Percentiles rank a stretch among this genome's conserved stretches.
phyloP scores from a whole-genome alignment of 768 basidiomycete genomes.

The Mycena indigotica region DNA sequence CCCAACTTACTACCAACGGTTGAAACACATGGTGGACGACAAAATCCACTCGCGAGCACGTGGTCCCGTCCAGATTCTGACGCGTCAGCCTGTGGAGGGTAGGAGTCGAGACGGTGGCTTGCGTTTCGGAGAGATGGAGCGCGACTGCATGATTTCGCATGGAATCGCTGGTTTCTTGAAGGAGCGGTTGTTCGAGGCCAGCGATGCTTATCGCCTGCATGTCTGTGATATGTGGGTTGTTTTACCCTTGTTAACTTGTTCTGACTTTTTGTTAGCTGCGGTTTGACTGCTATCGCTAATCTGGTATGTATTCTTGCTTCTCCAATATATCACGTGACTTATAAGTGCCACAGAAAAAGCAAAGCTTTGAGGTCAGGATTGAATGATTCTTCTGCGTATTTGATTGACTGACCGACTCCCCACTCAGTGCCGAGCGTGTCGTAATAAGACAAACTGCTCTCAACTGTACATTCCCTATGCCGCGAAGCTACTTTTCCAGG shows the following conservation, averaged over 20 bases:
- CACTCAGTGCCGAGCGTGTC: conserved; percentile 86
- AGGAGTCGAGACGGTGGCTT: conserved; percentile 97
- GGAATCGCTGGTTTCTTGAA: conserved; percentile 98
- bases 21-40: conserved; percentile 99
- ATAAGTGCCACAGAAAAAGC: conserved; percentile 73
- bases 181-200: conserved; percentile 93
- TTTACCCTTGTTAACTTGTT: neutral
- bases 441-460: conserved; percentile 94
- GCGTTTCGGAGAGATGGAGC: conserved; percentile 99
- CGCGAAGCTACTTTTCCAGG: conserved; percentile 95
- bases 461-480: conserved; percentile 95
- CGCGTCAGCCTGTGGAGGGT: conserved; percentile 97
- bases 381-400: neutral
- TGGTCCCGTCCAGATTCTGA: conserved; percentile 97
- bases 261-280: conserved; percentile 61
- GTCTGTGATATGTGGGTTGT: conserved; percentile 90
- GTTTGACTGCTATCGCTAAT: conserved; percentile 96
- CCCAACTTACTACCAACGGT: conserved; percentile 97
- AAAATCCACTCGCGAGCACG: conserved; percentile 98
- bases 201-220: conserved; percentile 90
- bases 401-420: neutral
- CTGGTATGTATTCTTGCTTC: conserved; percentile 54
- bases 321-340: conserved; percentile 7
- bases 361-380: conserved; percentile 79
- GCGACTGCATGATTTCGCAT: conserved; percentile 99